Evolutionary conservation across 768 basidiomycete species (phyloP).

Genomic region (Leucosporidium creatinivorum): DNA sequence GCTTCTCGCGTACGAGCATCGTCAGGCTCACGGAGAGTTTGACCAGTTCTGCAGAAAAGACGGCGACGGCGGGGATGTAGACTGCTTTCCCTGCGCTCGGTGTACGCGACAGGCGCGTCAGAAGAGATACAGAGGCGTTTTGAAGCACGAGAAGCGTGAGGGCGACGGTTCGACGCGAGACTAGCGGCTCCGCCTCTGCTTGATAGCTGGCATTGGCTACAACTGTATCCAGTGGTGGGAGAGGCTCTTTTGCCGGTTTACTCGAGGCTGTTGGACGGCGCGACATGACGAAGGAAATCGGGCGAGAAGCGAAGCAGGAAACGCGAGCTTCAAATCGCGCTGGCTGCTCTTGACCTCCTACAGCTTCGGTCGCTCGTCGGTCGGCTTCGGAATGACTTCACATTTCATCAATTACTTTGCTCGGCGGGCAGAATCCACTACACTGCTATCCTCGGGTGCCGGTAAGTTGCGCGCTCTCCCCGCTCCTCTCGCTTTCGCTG

Average conservation of each 20-base stretch:
- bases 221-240: not conserved
- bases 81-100: constrained; percentile 29
- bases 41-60: constrained; percentile 82
- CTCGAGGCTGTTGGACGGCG: not conserved
- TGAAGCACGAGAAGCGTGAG: constrained; percentile 90
- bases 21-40: constrained; percentile 75
- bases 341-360: not conserved
- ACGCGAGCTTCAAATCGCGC: not conserved
- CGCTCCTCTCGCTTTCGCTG: too few species aligned
- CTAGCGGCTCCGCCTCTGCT: not conserved
- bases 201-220: not conserved
- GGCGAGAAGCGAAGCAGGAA: not conserved
- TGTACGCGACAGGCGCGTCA: constrained; percentile 88
- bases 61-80: constrained; percentile 84
- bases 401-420: constrained; percentile 15
- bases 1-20: constrained; percentile 49
- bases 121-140: constrained; percentile 78
- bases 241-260: not conserved
- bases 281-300: not conserved
- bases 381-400: constrained; percentile 7
- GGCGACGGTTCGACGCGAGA: constrained; percentile 49
- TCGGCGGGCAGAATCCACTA: not conserved
- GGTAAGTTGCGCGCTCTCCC: not conserved
- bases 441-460: not conserved
- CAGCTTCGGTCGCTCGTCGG: not conserved